Conservation (phyloP, 192 early-diverging fungal genomes). For the Linnemannia elongata region DNA sequence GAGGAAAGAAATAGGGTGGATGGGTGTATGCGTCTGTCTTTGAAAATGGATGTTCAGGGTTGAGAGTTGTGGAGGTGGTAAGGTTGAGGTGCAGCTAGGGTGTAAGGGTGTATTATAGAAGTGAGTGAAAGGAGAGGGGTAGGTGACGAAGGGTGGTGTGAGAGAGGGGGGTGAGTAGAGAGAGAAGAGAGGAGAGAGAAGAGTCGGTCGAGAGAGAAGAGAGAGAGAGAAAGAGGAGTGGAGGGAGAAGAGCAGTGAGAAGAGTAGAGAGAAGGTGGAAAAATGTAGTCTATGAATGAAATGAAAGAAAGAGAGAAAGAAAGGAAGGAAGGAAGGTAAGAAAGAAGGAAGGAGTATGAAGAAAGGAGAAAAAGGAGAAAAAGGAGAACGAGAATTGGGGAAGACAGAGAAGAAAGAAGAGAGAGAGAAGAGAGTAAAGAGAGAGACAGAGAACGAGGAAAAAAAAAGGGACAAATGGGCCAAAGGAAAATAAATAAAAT, state of each 20-base stretch:
- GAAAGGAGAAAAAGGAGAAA: neutral
- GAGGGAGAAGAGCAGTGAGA: neutral
- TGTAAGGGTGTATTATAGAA: neutral
- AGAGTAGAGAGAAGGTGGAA: neutral
- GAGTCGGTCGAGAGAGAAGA: neutral
- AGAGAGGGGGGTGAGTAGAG: neutral
- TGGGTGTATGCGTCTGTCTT: no score
- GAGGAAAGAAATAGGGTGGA: neutral
- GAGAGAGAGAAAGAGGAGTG: neutral
- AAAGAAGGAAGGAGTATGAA: neutral
- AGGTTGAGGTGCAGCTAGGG: no score
- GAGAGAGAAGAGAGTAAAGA: no score
- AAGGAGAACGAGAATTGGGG: neutral
- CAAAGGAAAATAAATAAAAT: no score
- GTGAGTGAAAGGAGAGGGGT: neutral
- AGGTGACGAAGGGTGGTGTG: neutral
- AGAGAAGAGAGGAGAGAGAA: neutral
- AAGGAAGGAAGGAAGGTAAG: neutral
- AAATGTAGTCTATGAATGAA: neutral
- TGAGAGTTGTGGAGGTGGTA: no score
- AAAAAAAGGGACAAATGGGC: no score
- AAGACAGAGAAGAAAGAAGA: neutral
- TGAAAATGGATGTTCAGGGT: neutral
- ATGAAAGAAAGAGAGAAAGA: neutral
- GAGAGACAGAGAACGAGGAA: neutral